Conservation (phyloP, 345 rosid species). For the Bruguiera gymnorhiza region DNA sequence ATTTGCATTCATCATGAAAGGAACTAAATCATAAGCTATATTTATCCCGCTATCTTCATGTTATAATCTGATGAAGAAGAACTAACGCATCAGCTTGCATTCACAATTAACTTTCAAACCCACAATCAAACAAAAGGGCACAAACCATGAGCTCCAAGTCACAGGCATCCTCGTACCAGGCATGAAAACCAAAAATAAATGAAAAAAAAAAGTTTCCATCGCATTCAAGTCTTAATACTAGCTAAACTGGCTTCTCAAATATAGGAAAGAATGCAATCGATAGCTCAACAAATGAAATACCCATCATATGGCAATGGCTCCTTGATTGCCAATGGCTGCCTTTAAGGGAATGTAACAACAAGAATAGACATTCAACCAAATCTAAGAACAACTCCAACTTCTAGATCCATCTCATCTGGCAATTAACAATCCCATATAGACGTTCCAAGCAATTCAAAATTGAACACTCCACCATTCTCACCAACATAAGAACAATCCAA, state of each 20-base stretch:
- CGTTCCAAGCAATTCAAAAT: constrained; percentile 31
- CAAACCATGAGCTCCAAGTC: neutral
- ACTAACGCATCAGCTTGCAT: neutral
- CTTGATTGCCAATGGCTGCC: constrained; percentile 6
- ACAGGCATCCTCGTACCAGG: neutral
- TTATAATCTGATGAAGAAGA: neutral
- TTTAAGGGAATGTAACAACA: constrained; percentile 8
- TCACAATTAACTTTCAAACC: neutral
- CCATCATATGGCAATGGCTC: neutral
- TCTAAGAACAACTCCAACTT: constrained; percentile 32
- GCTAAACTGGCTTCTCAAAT: constrained; percentile 16
- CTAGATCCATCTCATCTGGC: constrained; percentile 30
- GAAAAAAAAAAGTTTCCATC: neutral
- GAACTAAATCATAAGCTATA: constrained; percentile 5
- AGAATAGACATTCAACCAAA: constrained; percentile 20
- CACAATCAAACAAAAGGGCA: neutral
- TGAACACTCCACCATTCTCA: constrained; percentile 18
- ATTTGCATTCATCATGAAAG: neutral
- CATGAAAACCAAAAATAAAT: neutral
- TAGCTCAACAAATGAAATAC: constrained; percentile 8
- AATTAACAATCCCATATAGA: neutral
- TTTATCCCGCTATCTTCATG: constrained; percentile 1
- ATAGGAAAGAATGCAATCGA: neutral
- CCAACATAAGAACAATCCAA: constrained; percentile 21
- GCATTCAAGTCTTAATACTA: neutral